These are phyloP conservation scores for Calamus simplicifolius DNA, from an alignment of 176 grass and related monocot species.

Conservation along the genomic window DNA sequence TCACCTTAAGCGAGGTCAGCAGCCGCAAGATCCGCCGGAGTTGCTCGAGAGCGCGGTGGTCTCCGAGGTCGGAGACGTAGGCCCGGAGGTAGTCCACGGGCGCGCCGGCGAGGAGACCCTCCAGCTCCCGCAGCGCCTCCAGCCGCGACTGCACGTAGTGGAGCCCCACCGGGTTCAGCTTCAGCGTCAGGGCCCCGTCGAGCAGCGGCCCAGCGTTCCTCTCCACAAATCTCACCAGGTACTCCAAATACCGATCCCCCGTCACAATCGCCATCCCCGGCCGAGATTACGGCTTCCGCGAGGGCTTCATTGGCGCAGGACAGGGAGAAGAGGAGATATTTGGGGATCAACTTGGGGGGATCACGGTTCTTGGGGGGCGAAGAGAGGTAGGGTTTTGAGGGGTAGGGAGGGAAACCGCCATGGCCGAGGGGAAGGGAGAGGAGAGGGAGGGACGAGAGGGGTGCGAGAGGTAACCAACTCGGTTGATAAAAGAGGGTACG, in stretches of 20 bases:
- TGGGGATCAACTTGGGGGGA: neutral
- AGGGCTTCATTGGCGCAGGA: neutral
- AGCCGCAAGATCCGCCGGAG: slow-evolving; percentile 76
- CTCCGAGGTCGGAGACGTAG: slow-evolving; percentile 87
- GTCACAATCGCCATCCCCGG: slow-evolving; percentile 34
- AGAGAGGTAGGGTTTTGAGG: neutral
- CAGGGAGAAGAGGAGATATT: too few relatives aligned
- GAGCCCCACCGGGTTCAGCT: slow-evolving; percentile 83
- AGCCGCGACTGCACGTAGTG: slow-evolving; percentile 94
- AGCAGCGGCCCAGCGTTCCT: slow-evolving; percentile 54
- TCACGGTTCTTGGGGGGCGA: neutral
- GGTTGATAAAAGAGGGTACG: too few relatives aligned
- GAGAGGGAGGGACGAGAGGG: too few relatives aligned
- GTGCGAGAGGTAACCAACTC: too few relatives aligned
- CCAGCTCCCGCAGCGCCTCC: slow-evolving; percentile 79
- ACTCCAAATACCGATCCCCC: slow-evolving; percentile 84
- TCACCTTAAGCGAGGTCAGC: slow-evolving; percentile 75
- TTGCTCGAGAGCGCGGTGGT: slow-evolving; percentile 92
- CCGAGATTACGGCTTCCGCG: slow-evolving; percentile 32
- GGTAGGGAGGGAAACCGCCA: neutral
- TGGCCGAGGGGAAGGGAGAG: too few relatives aligned
- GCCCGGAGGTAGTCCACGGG: slow-evolving; percentile 95
- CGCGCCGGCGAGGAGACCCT: slow-evolving; percentile 67
- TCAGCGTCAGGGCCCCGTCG: slow-evolving; percentile 68
- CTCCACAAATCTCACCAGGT: slow-evolving; percentile 68